These are phyloP conservation scores for Agrocybe chaxingu DNA, from an alignment of 768 basidiomycete genomes.

Conservation along the genomic window DNA sequence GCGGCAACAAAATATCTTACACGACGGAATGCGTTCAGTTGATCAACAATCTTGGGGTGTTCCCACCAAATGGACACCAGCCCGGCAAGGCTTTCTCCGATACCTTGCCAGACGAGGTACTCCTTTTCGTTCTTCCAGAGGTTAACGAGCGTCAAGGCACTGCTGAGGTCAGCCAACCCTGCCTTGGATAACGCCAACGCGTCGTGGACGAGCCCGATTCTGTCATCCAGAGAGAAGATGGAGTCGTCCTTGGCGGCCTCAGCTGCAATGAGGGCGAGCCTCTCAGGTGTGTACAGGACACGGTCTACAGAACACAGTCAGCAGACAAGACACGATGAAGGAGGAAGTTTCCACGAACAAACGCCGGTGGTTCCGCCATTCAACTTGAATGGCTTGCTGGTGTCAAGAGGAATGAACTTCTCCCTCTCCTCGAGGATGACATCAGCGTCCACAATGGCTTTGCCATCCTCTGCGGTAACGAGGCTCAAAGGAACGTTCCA, in stretches of 20 bases:
- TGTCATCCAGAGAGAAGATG: constrained; percentile 77
- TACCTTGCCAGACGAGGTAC: constrained; percentile 78
- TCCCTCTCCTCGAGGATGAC: constrained; percentile 69
- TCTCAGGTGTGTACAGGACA: constrained; percentile 80
- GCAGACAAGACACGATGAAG: background rate
- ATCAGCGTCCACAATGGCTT: constrained; percentile 54
- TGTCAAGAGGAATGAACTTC: constrained; percentile 67
- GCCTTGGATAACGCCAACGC: constrained; percentile 77
- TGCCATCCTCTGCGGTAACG: constrained; percentile 57
- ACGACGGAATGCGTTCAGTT: constrained; percentile 57
- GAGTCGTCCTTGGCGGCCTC: constrained; percentile 70
- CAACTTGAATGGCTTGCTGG: constrained; percentile 78
- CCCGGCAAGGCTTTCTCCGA: constrained; percentile 50
- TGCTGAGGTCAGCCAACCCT: constrained; percentile 74
- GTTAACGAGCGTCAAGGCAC: constrained; percentile 69
- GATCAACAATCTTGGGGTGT: constrained; percentile 47
- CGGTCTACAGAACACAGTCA: constrained; percentile 50
- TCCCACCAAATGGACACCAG: constrained; percentile 84
- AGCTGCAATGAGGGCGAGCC: constrained; percentile 71
- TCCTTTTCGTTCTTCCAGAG: constrained; percentile 73
- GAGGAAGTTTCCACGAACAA: constrained; percentile 50
- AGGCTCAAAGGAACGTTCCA: constrained; percentile 86
- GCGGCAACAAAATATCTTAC: constrained; percentile 32
- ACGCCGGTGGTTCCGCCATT: constrained; percentile 89
- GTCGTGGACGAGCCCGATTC: constrained; percentile 87